Percentiles rank a stretch among this genome's conserved stretches.
These are phyloP conservation scores for Breviolum minutum DNA, from an alignment of 73 alveolate genomes.

Conservation along the genomic window DNA sequence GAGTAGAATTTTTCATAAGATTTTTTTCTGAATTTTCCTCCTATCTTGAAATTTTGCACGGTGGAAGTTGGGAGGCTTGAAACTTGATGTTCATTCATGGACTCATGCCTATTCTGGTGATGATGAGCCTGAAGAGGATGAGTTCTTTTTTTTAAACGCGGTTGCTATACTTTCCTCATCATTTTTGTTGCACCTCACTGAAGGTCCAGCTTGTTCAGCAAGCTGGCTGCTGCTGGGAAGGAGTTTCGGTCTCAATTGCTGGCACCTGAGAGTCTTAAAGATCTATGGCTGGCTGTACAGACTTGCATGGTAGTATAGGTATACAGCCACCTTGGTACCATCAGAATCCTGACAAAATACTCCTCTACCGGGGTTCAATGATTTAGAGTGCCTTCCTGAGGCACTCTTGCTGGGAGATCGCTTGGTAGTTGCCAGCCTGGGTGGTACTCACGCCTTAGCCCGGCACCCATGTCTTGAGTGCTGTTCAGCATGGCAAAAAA, in stretches of 20 bases:
- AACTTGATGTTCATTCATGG: no score
- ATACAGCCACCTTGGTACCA: not conserved
- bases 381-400: not conserved
- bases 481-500: no score
- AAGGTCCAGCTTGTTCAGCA: constrained; percentile 88
- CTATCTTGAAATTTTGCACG: no score
- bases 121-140: no score
- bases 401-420: constrained; percentile 83
- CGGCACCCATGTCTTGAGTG: not conserved
- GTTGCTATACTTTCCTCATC: not conserved
- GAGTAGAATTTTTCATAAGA: not conserved
- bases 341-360: not conserved
- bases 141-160: no score
- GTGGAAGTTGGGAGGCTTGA: no score
- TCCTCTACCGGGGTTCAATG: not conserved
- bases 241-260: constrained; percentile 59
- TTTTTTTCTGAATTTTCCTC: no score
- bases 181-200: not conserved
- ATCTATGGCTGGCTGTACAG: no score
- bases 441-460: constrained; percentile 85
- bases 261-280: not conserved
- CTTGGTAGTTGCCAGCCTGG: constrained; percentile 45
- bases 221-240: constrained; percentile 84
- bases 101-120: no score
- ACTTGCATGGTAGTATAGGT: no score